Base-by-base conservation (phyloP, 140 eudicot species). In the Anethum foeniculum region DNA sequence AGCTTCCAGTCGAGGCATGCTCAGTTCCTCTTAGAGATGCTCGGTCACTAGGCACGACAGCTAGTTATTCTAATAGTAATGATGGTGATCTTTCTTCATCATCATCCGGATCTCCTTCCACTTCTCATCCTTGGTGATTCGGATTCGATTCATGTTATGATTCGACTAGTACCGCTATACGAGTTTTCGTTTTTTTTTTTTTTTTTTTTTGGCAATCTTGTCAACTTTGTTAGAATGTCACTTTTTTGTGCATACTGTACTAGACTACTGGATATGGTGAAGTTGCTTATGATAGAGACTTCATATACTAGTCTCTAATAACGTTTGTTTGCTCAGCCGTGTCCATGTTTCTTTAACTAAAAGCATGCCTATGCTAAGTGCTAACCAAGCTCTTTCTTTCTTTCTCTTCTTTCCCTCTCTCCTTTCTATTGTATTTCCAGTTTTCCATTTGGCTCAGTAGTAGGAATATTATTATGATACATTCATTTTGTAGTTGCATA, bases 111-210 rank as follows among this genome's bases (percentile, higher is more conserved):
- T 86, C 97, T 60, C 94, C 90, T 47, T 81, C 86, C 65, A 89
- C 93, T 92, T 90, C 94, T 58, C 91, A 92, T 49, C 88, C 94
- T 47, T 90, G 94, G 95, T 90, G 91, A 91, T 43, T 67, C 18
- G 8, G 21, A 27, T 67, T 67, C 27, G 0, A 14, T 46, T 16
- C 23, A 27, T 78, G 56, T 78, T 38, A 60, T 8, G 19, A 32
- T 49, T 47, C 32, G 39, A 30, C 23, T 67, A 67, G 73, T 14
- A 0, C 16, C 34, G 41, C 23, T 41, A 25, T 16, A 27, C 5
- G 23, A 76, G 79, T 76, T 28, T 6, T 28, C 0, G 25, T 0
- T 7, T 3, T 3, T 38, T 56, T 36, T 3, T 3, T 38, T 56
- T 56, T 36, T 0, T 8, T 3, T 5, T 39, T 58, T 60, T 56